Conservation (phyloP, 192 early-diverging fungal species). For the Coemansia sp. region DNA sequence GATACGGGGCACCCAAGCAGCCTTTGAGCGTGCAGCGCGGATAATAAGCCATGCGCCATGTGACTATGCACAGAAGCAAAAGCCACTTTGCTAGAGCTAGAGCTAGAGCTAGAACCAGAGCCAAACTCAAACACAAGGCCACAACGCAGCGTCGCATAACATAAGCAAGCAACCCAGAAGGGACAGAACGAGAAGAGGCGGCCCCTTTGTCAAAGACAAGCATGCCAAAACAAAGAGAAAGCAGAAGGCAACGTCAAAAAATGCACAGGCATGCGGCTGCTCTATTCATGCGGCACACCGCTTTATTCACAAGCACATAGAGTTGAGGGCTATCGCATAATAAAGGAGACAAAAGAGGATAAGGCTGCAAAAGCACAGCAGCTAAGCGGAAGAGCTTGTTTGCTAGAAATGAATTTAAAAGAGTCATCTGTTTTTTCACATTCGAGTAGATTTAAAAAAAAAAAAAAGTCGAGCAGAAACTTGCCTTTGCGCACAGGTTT, state of each 20-base stretch:
- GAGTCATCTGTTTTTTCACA: background rate
- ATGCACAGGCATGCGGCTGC: background rate
- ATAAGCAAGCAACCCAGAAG: background rate
- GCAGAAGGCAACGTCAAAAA: slow-evolving; percentile 7
- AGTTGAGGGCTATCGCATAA: background rate
- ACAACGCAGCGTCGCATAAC: background rate
- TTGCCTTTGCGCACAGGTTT: slow-evolving; percentile 95
- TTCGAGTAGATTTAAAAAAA: background rate
- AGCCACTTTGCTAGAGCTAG: background rate
- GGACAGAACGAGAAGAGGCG: background rate
- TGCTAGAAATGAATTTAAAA: background rate
- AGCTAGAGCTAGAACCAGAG: too few species aligned
- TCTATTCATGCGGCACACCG: too few species aligned
- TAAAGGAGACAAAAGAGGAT: too few species aligned
- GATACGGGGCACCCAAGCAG: background rate
- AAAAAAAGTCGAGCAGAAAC: background rate
- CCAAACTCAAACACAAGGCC: too few species aligned
- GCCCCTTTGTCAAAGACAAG: too few species aligned
- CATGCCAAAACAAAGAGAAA: too few species aligned
- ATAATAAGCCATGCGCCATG: slow-evolving; percentile 4
- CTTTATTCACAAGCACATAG: too few species aligned
- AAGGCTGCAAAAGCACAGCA: too few species aligned
- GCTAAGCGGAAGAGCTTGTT: background rate
- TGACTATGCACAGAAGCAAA: background rate
- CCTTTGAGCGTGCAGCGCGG: background rate